Conservation (phyloP, 495 filamentous ascomycete genomes). For the Aspergillus homomorphus region DNA sequence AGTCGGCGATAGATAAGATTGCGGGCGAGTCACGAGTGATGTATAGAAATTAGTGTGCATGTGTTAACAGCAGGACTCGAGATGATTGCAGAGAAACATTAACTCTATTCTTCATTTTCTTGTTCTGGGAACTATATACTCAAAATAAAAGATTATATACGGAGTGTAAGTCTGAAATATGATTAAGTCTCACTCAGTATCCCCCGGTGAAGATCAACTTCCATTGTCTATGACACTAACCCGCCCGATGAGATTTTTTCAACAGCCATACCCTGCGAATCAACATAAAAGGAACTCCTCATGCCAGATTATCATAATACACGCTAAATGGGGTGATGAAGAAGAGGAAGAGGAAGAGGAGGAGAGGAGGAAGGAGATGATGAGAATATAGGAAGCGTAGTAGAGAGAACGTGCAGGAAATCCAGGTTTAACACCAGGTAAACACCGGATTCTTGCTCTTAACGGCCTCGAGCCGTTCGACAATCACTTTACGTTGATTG, state of each 20-base stretch:
- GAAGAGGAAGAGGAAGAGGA: slow-evolving; percentile 9
- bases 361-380: background rate
- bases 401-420: background rate
- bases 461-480: slow-evolving; percentile 90
- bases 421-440: slow-evolving; percentile 68
- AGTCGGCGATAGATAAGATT: slow-evolving; percentile 4
- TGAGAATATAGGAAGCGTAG: background rate
- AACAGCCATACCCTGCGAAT: slow-evolving; percentile 6
- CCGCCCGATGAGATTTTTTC: slow-evolving; percentile 14
- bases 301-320: slow-evolving; percentile 23
- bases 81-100: background rate
- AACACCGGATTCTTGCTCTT: slow-evolving; percentile 95
- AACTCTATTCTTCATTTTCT: background rate
- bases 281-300: slow-evolving; percentile 20
- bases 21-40: background rate
- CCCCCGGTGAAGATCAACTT: slow-evolving; percentile 7
- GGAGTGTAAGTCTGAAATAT: background rate
- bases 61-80: too few species aligned
- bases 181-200: background rate
- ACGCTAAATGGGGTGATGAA: slow-evolving; percentile 23
- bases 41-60: background rate
- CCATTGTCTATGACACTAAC: slow-evolving; percentile 6
- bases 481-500: slow-evolving; percentile 87
- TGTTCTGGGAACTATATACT: background rate
- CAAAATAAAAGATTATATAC: slow-evolving; percentile 3